Conservation (phyloP, 371 early-diverging fungal genomes). For the Nematocida homosporus region DNA sequence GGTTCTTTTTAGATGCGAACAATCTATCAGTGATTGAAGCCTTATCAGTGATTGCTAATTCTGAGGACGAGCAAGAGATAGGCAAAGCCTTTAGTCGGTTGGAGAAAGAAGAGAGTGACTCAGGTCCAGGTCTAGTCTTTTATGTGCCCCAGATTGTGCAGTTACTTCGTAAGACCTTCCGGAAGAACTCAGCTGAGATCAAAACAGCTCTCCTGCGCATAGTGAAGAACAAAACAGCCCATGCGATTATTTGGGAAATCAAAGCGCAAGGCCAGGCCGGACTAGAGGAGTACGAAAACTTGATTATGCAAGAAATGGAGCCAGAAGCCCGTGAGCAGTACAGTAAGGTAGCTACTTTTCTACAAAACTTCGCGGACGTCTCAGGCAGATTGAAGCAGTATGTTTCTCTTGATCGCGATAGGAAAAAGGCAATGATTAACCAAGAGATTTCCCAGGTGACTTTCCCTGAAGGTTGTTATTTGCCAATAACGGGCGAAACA, state of each 20-base stretch:
- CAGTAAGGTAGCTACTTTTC: slow-evolving; percentile 73
- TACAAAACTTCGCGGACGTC: slow-evolving; percentile 89
- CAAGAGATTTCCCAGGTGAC: slow-evolving; percentile 85
- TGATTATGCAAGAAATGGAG: slow-evolving; percentile 14
- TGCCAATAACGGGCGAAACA: slow-evolving; percentile 88
- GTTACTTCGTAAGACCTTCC: slow-evolving; percentile 78
- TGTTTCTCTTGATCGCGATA: slow-evolving; percentile 74
- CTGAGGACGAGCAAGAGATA: slow-evolving; percentile 59
- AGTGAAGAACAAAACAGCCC: slow-evolving; percentile 74
- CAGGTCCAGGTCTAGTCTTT: slow-evolving; percentile 69
- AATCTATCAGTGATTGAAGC: slow-evolving; percentile 27
- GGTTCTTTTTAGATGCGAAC: slow-evolving; percentile 36
- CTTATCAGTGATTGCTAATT: slow-evolving; percentile 37
- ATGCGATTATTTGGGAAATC: slow-evolving; percentile 99
- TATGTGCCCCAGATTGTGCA: slow-evolving; percentile 97
- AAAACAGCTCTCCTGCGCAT: slow-evolving; percentile 29
- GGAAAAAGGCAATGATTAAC: slow-evolving; percentile 93
- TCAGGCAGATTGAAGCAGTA: slow-evolving; percentile 88
- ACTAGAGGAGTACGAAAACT: slow-evolving; percentile 16
- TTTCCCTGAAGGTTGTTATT: slow-evolving; percentile 88
- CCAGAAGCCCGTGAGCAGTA: slow-evolving; percentile 11
- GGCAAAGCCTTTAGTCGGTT: slow-evolving; percentile 55
- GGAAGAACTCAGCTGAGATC: slow-evolving; percentile 63
- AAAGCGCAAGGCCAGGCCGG: slow-evolving; percentile 73
- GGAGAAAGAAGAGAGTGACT: slow-evolving; percentile 44